Evolutionary conservation across 2,329 filamentous ascomycete genomes (phyloP).

Genomic region (Diaporthe destruens): DNA sequence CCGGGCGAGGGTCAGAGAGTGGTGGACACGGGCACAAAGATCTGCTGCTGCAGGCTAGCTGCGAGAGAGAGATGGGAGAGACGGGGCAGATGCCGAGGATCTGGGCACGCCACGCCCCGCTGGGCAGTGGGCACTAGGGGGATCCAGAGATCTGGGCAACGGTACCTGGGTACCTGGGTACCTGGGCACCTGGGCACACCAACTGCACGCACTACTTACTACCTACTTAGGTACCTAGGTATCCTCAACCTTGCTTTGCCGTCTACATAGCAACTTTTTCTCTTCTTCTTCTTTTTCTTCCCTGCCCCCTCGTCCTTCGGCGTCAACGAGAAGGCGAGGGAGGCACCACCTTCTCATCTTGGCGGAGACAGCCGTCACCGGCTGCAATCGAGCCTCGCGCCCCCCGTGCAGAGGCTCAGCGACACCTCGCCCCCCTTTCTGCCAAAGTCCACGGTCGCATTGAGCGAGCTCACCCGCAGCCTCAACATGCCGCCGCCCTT

Average conservation of each 20-base stretch:
- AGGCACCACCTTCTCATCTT: not conserved
- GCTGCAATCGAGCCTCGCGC: constrained; percentile 32
- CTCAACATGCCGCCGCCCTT: constrained; percentile 1
- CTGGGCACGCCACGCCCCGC: constrained; percentile 15
- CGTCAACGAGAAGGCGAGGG: constrained; percentile 8
- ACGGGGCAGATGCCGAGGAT: constrained; percentile 30
- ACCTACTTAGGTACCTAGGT: not conserved
- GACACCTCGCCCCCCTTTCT: constrained; percentile 5
- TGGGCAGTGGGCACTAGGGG: not conserved
- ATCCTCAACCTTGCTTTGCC: constrained; percentile 2
- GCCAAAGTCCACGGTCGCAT: constrained; percentile 30
- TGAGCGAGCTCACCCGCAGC: constrained; percentile 31
- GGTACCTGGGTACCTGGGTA: no score
- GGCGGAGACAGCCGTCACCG: constrained; percentile 28
- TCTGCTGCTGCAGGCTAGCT: constrained; percentile 20
- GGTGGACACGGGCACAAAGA: not conserved
- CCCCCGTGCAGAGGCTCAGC: constrained; percentile 32
- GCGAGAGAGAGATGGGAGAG: constrained; percentile 17
- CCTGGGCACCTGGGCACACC: no score
- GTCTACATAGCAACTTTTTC: no score
- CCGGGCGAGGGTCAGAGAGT: not conserved
- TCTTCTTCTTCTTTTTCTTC: not conserved
- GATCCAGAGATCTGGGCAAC: constrained; percentile 26
- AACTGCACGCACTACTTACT: not conserved
- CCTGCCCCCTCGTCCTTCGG: constrained; percentile 2